phyloP scores from a whole-genome alignment of 2,329 filamentous ascomycete species.

The Colletotrichum noveboracense region DNA sequence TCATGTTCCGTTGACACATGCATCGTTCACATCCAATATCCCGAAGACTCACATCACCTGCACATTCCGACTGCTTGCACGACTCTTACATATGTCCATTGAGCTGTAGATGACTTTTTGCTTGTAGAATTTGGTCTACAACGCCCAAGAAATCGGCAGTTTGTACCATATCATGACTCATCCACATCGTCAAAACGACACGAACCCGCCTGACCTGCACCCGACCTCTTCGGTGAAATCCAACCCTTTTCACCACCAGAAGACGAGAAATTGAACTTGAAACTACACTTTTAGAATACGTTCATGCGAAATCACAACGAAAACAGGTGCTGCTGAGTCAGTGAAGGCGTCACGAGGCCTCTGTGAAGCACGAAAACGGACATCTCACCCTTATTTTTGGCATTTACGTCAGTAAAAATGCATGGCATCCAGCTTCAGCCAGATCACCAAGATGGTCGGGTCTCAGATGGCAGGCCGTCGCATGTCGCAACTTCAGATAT shows the following conservation, averaged over 20 bases:
- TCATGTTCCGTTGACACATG: neutral
- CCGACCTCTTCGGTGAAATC: neutral
- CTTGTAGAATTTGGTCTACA: neutral
- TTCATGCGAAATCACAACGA: neutral
- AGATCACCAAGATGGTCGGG: neutral
- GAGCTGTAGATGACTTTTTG: neutral
- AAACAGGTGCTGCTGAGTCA: neutral
- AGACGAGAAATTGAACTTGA: neutral
- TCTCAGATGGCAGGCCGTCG: neutral
- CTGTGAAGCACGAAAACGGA: neutral
- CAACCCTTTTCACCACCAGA: neutral
- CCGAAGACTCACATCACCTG: neutral
- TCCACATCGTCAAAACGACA: neutral
- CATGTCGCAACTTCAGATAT: too few relatives aligned
- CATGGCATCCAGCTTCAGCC: neutral
- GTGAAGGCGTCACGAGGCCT: neutral
- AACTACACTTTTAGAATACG: accelerated
- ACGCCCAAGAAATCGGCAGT: neutral
- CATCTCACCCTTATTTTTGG: neutral
- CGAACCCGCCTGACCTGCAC: neutral
- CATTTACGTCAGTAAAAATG: neutral
- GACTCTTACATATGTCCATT: neutral
- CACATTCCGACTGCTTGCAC: neutral
- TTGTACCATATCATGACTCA: neutral
- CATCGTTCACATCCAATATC: neutral